A percentile compares a stretch with the other conserved stretches of the same genome.
Evolutionary conservation across 2,329 filamentous ascomycete species (phyloP).

Genomic region (Simplicillium aogashimaense): DNA sequence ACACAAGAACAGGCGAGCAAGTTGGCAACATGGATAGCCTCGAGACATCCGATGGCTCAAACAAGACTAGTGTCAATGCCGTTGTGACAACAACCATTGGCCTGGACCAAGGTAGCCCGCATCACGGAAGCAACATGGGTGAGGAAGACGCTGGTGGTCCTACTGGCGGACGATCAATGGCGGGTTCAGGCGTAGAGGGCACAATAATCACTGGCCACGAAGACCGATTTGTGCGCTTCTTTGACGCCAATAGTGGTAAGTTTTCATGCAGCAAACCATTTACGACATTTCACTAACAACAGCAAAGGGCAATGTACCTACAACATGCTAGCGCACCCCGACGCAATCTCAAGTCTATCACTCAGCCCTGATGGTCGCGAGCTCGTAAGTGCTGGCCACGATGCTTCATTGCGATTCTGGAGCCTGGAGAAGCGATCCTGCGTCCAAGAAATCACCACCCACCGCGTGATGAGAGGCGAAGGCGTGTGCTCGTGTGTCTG

Average conservation of each 20-base stretch:
- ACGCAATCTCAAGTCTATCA: conserved; percentile 83
- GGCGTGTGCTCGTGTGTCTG: conserved; percentile 91
- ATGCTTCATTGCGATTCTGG: conserved; percentile 95
- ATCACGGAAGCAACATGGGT: conserved; percentile 44
- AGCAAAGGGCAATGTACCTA: conserved; percentile 93
- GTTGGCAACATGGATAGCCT: conserved; percentile 86
- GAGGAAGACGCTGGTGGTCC: conserved; percentile 81
- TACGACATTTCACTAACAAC: conserved; percentile 6
- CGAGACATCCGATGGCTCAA: conserved; percentile 85
- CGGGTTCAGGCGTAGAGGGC: conserved; percentile 75
- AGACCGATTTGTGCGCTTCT: conserved; percentile 92
- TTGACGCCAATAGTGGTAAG: conserved; percentile 97
- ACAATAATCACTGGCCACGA: conserved; percentile 95
- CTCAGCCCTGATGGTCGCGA: conserved; percentile 89
- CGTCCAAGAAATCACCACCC: conserved; percentile 88
- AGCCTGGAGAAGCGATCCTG: conserved; percentile 90
- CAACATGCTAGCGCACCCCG: conserved; percentile 93
- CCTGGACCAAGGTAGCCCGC: conserved; percentile 57
- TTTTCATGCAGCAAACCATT: conserved; percentile 13
- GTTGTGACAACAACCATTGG: conserved; percentile 81
- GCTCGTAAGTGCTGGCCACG: conserved; percentile 90
- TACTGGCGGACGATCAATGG: conserved; percentile 57
- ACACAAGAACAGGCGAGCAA: conserved; percentile 85
- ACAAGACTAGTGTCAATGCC: conserved; percentile 73
- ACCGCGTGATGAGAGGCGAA: conserved; percentile 90